These are phyloP conservation scores for Talaromyces adpressus DNA, from an alignment of 495 filamentous ascomycete genomes.

Conservation along the genomic window DNA sequence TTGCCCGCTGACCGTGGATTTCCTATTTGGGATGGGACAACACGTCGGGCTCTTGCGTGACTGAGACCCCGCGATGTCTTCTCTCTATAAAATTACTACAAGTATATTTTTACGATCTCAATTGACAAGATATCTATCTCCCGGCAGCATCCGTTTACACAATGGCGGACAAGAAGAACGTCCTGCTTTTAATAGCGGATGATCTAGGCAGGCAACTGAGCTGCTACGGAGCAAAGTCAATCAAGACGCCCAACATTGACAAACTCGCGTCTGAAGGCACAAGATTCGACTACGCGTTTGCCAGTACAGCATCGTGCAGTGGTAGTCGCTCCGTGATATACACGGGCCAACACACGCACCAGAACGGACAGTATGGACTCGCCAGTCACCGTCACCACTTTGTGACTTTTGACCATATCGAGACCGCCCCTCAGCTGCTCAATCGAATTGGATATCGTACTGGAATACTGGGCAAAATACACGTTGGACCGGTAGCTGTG, in stretches of 20 bases:
- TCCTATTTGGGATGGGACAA: background rate
- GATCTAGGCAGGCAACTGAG: slow-evolving; percentile 32
- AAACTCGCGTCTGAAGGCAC: slow-evolving; percentile 24
- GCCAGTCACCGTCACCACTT: slow-evolving; percentile 19
- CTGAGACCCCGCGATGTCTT: slow-evolving; percentile 9
- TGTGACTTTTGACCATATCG: slow-evolving; percentile 33
- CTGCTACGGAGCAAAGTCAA: slow-evolving; percentile 27
- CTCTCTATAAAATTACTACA: background rate
- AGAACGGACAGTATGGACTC: slow-evolving; percentile 39
- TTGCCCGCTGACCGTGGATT: background rate
- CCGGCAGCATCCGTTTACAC: too few species aligned
- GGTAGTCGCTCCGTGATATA: slow-evolving; percentile 35
- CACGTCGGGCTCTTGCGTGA: background rate
- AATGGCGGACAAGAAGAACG: slow-evolving; percentile 17
- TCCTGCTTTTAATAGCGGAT: slow-evolving; percentile 35
- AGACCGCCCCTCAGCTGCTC: slow-evolving; percentile 32
- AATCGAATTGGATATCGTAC: slow-evolving; percentile 28
- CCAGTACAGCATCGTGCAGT: slow-evolving; percentile 36
- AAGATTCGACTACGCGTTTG: slow-evolving; percentile 29
- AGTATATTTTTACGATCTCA: too few species aligned
- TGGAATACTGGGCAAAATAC: slow-evolving; percentile 39
- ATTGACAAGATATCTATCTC: too few species aligned
- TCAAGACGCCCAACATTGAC: slow-evolving; percentile 33
- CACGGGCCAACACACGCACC: slow-evolving; percentile 36
- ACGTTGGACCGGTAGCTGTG: slow-evolving; percentile 31